A percentile compares a stretch with the other conserved stretches of the same genome.
Evolutionary conservation across 768 basidiomycete genomes (phyloP).

Genomic region (Boletellus emodensis): DNA sequence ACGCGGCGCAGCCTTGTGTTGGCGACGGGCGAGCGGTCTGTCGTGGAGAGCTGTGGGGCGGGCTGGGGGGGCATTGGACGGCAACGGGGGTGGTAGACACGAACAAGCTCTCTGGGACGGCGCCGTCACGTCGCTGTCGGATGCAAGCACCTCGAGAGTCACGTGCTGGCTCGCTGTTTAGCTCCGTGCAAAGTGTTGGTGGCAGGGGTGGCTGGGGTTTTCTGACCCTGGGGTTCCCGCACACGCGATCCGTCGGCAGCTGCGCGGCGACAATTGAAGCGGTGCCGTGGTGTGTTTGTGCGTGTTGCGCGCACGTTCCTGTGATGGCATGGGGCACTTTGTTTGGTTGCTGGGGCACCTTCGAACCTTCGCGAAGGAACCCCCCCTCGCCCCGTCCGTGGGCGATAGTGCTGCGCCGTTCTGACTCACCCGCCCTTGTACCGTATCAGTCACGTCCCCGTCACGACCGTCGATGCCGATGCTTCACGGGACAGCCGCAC

Average conservation of each 20-base stretch:
- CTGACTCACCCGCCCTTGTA: slow-evolving; percentile 9
- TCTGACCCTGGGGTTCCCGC: slow-evolving; percentile 7
- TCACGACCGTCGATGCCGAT: slow-evolving; percentile 6
- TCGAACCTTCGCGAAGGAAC: slow-evolving; percentile 12
- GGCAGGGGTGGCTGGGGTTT: not conserved
- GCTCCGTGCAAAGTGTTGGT: slow-evolving; percentile 19
- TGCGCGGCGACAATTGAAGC: slow-evolving; percentile 7
- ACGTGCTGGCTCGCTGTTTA: slow-evolving; percentile 6
- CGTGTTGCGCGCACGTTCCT: slow-evolving; percentile 20
- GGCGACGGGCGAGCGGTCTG: slow-evolving; percentile 47
- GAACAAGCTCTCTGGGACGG: not conserved
- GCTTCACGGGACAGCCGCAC: too few relatives aligned
- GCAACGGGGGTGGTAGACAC: too few relatives aligned
- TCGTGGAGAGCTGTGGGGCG: slow-evolving; percentile 49
- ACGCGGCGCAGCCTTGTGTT: slow-evolving; percentile 45
- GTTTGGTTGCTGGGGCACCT: not conserved
- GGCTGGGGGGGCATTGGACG: slow-evolving; percentile 35
- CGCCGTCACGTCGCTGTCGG: not conserved
- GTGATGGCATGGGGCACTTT: slow-evolving; percentile 15
- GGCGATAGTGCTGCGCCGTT: slow-evolving; percentile 24
- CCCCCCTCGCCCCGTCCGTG: not conserved
- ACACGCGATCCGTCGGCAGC: not conserved
- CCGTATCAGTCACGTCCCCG: slow-evolving; percentile 8
- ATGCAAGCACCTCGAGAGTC: not conserved
- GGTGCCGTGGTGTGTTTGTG: slow-evolving; percentile 27